Evolutionary conservation across 805 yeast species (phyloP).

Genomic region (Yamadazyma laniorum): DNA sequence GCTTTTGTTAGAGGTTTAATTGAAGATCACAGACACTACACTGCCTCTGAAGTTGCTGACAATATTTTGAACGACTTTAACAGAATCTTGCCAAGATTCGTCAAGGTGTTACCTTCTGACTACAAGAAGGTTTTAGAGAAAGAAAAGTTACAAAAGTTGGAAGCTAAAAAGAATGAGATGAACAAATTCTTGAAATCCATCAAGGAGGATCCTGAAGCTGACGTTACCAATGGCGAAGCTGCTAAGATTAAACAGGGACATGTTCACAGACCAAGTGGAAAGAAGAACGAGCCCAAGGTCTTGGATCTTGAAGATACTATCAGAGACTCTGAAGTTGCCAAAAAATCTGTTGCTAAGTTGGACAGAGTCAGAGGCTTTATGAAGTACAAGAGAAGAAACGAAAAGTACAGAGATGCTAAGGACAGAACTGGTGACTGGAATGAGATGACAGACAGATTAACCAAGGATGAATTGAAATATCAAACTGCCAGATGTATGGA

Average conservation of each 20-base stretch:
- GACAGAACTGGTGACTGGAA: conserved; percentile 87
- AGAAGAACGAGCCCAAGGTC: conserved; percentile 71
- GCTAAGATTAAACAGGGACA: conserved; percentile 53
- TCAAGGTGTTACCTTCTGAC: conserved; percentile 89
- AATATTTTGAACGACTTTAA: conserved; percentile 82
- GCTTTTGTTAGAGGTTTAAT: conserved; percentile 90
- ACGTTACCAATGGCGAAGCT: conserved; percentile 87
- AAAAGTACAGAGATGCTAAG: conserved; percentile 76
- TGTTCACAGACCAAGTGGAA: conserved; percentile 30
- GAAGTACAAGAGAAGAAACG: conserved; percentile 88
- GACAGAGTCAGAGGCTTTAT: conserved; percentile 89
- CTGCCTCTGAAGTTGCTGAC: conserved; percentile 87
- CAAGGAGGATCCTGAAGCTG: conserved; percentile 80
- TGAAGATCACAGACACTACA: conserved; percentile 94
- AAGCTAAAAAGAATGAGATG: conserved; percentile 65
- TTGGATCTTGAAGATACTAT: conserved; percentile 88
- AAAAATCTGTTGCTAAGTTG: conserved; percentile 58
- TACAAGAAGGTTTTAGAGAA: conserved; percentile 85
- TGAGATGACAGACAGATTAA: conserved; percentile 76
- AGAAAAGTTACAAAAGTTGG: conserved; percentile 63
- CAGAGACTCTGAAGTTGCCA: conserved; percentile 62
- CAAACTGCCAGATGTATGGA: conserved; percentile 99
- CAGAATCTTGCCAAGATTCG: conserved; percentile 82
- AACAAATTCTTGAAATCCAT: conserved; percentile 64
- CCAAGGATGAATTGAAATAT: conserved; percentile 80